Base-by-base conservation (phyloP, 202 grass and related monocot genomes). In the Setaria viridis region DNA sequence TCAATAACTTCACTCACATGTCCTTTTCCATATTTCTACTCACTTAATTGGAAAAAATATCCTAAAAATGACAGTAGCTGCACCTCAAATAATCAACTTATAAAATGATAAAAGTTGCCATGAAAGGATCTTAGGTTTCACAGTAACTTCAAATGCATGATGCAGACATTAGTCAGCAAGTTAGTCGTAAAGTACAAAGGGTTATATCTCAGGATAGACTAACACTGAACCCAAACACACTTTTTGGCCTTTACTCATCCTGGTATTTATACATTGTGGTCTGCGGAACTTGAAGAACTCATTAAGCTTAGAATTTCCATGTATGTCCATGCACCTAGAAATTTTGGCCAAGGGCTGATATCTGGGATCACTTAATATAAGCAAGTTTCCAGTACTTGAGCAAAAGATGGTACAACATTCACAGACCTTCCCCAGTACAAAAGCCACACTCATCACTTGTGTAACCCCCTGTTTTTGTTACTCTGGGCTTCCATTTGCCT, bases 211-310 rank as follows among this genome's bases (percentile, higher is more conserved):
- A 46, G 76, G 20, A 42, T 39, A 63, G 62, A 6, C 7, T 79
- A 48, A 65, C 48, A 32, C 62, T 45, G 67, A 68, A 74, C 84
- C 60, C 57, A 37, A 48, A 67, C 53, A 21, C 51, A 76, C 11
- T 50, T 41, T 4, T 4, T 41, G 5, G 39, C 39, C 39, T 54
- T 76, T 53, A 60, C 19, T 67, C 48, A 58, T 29, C 39, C 54
- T 59, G 45, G 25, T 41, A 41, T 41, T 41, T 76, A 57, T 47
- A 39, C 35, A 41, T 41, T 41, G 39, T 41, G 39, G 39, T 41
- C 30, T 67, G 10, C 81, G 70, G 67, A 58, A 17, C 49, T 80
- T 62, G 77, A 29, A 85, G 64, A 77, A 77, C 14, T 62, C 53
- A 7, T 64, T 41, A 84, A 56, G 57, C 37, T 63, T 70, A 30